Percentiles rank a stretch among this genome's conserved stretches.
phyloP scores from a whole-genome alignment of 495 filamentous ascomycete genomes.

The Physcia stellaris region DNA sequence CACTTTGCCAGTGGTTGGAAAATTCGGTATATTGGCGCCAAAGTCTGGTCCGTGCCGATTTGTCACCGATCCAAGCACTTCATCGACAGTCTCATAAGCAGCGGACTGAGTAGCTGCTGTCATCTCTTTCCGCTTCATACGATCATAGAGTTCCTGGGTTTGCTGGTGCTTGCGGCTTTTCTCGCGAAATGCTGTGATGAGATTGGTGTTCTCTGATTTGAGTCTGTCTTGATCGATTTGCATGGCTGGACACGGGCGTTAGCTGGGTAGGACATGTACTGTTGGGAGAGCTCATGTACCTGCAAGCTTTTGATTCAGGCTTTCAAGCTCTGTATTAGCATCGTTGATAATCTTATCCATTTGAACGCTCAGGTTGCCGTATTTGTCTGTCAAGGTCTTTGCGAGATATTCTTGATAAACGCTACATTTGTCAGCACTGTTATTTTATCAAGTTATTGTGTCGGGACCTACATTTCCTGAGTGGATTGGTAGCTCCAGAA shows the following conservation, averaged over 20 bases:
- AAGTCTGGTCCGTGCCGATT: constrained; percentile 7
- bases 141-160: constrained; percentile 72
- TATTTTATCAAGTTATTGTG: not conserved
- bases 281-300: constrained; percentile 19
- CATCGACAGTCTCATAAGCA: constrained; percentile 49
- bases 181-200: constrained; percentile 53
- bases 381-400: constrained; percentile 64
- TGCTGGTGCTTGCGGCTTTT: constrained; percentile 65
- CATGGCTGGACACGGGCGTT: constrained; percentile 35
- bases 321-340: constrained; percentile 65
- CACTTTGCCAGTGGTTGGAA: constrained; percentile 13
- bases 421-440: constrained; percentile 28
- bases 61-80: constrained; percentile 21
- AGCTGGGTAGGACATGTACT: constrained; percentile 8
- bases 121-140: constrained; percentile 63
- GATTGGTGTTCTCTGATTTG: constrained; percentile 61
- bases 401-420: constrained; percentile 70
- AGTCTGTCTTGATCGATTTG: constrained; percentile 52
- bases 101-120: constrained; percentile 54
- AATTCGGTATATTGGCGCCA: constrained; percentile 6
- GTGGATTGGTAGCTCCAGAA: constrained; percentile 91
- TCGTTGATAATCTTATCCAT: constrained; percentile 72
- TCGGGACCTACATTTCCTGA: constrained; percentile 61
- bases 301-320: constrained; percentile 47
- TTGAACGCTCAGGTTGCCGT: constrained; percentile 49